Evolutionary conservation across 2,329 filamentous ascomycete genomes (phyloP).

Genomic region (Conoideocrella luteorostrata): DNA sequence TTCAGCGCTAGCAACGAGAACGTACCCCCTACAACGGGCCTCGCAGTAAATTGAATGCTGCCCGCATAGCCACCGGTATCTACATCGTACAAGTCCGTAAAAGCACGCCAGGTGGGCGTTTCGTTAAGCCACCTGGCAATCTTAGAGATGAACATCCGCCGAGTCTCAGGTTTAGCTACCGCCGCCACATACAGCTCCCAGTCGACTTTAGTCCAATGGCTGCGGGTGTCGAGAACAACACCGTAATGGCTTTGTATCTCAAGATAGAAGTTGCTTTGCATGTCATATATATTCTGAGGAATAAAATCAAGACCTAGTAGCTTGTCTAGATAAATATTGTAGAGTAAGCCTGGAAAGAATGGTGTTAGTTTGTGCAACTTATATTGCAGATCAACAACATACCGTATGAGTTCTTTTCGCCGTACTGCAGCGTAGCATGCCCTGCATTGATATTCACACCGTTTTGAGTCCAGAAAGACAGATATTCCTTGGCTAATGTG

Average conservation of each 20-base stretch:
- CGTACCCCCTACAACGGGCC: slow-evolving; percentile 74
- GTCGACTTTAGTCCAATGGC: slow-evolving; percentile 78
- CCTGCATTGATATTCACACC: slow-evolving; percentile 63
- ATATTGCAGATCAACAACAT: slow-evolving; percentile 9
- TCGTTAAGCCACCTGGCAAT: slow-evolving; percentile 70
- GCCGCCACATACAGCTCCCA: slow-evolving; percentile 83
- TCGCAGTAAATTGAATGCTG: slow-evolving; percentile 63
- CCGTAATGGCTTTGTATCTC: slow-evolving; percentile 67
- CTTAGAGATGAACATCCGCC: slow-evolving; percentile 58
- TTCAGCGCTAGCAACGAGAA: slow-evolving; percentile 68
- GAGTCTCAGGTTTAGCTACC: slow-evolving; percentile 55
- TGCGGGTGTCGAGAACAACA: slow-evolving; percentile 74
- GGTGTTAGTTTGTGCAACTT: background rate
- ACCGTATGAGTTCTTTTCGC: slow-evolving; percentile 48
- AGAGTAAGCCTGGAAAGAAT: slow-evolving; percentile 40
- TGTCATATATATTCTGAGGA: slow-evolving; percentile 66
- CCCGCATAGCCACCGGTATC: slow-evolving; percentile 60
- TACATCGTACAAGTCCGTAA: slow-evolving; percentile 74
- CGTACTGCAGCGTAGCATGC: slow-evolving; percentile 74
- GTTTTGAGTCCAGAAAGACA: slow-evolving; percentile 64
- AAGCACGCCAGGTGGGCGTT: slow-evolving; percentile 61
- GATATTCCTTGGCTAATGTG: slow-evolving; percentile 58
- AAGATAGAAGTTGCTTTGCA: slow-evolving; percentile 72
- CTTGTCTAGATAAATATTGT: slow-evolving; percentile 77
- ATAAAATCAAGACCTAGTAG: slow-evolving; percentile 73